Conservation (phyloP, 2,329 filamentous ascomycete genomes). For the Pezicula radicicola region DNA sequence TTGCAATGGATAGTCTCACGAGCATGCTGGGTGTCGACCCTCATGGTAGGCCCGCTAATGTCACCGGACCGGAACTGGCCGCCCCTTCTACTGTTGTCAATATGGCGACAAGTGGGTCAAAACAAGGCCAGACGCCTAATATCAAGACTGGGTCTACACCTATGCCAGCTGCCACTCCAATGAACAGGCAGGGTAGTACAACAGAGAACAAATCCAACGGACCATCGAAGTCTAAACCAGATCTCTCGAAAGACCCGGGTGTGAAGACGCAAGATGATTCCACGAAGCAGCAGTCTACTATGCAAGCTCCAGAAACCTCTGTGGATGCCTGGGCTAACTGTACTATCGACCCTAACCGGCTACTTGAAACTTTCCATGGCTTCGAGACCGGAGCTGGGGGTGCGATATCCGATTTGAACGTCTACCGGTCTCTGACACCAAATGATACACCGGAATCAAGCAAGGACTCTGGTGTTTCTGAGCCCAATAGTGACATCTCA, state of each 20-base stretch:
- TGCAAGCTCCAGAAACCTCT: conserved; percentile 18
- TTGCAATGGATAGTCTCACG: conserved; percentile 46
- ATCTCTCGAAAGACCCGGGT: conserved; percentile 10
- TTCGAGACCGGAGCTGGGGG: conserved; percentile 41
- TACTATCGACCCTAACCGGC: conserved; percentile 51
- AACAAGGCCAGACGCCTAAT: conserved; percentile 39
- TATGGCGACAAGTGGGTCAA: conserved; percentile 20
- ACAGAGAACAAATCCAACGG: conserved; percentile 35
- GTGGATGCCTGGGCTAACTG: conserved; percentile 37
- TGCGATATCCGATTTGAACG: conserved; percentile 48
- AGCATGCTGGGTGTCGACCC: conserved; percentile 47
- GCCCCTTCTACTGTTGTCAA: conserved; percentile 31
- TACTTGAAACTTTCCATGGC: conserved; percentile 38
- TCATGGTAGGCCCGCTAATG: conserved; percentile 36
- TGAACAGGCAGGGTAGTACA: conserved; percentile 47
- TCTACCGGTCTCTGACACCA: conserved; percentile 54
- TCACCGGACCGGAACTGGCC: conserved; percentile 15
- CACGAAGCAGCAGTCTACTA: conserved; percentile 19
- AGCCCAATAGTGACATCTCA: conserved; percentile 60
- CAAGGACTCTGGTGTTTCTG: conserved; percentile 53
- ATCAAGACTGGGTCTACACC: conserved; percentile 31
- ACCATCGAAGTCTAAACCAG: conserved; percentile 15
- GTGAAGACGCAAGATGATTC: conserved; percentile 21
- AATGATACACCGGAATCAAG: conserved; percentile 64
- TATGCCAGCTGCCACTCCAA: conserved; percentile 38